phyloP scores from a whole-genome alignment of 129 eudicot species.

The Glebionis coronaria region DNA sequence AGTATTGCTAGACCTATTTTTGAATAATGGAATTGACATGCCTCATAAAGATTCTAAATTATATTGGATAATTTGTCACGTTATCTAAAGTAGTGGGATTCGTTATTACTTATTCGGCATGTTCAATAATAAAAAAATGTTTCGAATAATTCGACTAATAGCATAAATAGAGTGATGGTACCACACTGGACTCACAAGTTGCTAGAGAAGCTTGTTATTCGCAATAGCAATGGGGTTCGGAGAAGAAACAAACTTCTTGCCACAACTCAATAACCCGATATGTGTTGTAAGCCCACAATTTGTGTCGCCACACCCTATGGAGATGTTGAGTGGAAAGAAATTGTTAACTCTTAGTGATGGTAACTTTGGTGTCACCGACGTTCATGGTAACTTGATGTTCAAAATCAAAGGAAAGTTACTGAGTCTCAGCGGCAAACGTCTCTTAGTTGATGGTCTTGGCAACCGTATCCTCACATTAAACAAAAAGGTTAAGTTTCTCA shows the following conservation, averaged over 20 bases:
- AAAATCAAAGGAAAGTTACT: constrained; percentile 31
- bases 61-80: too few relatives aligned
- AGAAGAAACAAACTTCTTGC: neutral
- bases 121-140: neutral
- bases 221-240: neutral
- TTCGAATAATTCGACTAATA: neutral
- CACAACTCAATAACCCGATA: constrained; percentile 9
- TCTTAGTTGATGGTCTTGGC: constrained; percentile 52
- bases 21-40: neutral
- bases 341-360: constrained; percentile 20
- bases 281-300: constrained; percentile 24
- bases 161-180: constrained; percentile 18
- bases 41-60: neutral
- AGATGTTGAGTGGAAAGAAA: constrained; percentile 26
- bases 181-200: constrained; percentile 4
- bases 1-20: neutral
- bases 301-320: constrained; percentile 16
- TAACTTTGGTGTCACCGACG: constrained; percentile 25
- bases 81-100: neutral
- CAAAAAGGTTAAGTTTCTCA: constrained; percentile 38
- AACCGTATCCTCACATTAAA: constrained; percentile 48
- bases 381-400: constrained; percentile 25
- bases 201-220: neutral
- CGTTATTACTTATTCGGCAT: neutral
- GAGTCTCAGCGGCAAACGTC: constrained; percentile 47